Conservation (phyloP, 116 monocot genomes). For the Trichopus zeylanicus region DNA sequence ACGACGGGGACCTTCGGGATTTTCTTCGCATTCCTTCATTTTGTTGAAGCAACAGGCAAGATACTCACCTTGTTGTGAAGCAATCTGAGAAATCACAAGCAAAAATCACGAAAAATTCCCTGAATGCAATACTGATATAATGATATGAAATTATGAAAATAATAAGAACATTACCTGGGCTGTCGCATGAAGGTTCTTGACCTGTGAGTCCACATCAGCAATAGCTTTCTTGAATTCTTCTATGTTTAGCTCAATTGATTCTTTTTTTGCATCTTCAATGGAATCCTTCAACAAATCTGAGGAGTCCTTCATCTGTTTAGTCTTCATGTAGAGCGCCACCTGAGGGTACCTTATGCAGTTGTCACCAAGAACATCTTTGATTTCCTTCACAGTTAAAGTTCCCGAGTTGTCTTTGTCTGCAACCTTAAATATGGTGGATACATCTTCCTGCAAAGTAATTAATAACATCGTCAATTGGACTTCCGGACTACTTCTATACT, state of each 20-base stretch:
- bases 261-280: conserved; percentile 33
- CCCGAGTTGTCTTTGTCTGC: conserved; percentile 88
- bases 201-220: conserved; percentile 83
- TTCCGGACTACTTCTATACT: too few species aligned
- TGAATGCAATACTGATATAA: background rate
- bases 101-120: background rate
- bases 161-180: conserved; percentile 55
- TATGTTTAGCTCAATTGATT: conserved; percentile 59
- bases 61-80: conserved; percentile 40
- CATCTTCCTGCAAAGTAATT: conserved; percentile 55
- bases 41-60: conserved; percentile 38
- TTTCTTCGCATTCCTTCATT: conserved; percentile 28
- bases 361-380: conserved; percentile 75
- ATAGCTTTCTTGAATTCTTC: conserved; percentile 86
- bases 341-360: conserved; percentile 88
- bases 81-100: conserved; percentile 27
- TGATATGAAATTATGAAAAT: background rate
- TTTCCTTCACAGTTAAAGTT: conserved; percentile 71
- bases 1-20: conserved; percentile 37
- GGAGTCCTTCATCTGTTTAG: conserved; percentile 62
- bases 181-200: conserved; percentile 90
- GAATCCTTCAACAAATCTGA: conserved; percentile 58
- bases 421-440: conserved; percentile 62
- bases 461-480: too few species aligned
- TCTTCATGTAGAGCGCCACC: conserved; percentile 80